Percentiles rank a stretch among this genome's conserved stretches.
Conservation (phyloP, 768 basidiomycete species). For the Russula foetens region DNA sequence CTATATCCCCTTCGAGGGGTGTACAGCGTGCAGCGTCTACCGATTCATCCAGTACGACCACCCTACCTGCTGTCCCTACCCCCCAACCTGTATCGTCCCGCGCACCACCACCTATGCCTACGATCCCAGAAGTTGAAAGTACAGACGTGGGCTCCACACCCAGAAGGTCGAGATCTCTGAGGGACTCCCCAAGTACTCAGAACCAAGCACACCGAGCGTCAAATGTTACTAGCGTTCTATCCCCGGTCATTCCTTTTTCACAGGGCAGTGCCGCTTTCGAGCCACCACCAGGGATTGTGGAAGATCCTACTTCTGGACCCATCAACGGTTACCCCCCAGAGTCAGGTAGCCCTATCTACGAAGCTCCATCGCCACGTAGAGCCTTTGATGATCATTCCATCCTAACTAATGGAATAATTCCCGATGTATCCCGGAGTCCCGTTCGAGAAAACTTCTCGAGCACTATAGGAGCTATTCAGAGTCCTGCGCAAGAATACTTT, state of each 20-base stretch:
- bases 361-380: neutral
- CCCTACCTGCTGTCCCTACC: slow-evolving; percentile 12
- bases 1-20: neutral
- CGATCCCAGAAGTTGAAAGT: slow-evolving; percentile 19
- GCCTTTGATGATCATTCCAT: neutral
- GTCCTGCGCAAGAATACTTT: neutral
- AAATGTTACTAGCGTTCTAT: neutral
- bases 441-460: neutral
- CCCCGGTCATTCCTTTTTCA: neutral
- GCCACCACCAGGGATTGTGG: slow-evolving; percentile 8
- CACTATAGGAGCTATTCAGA: neutral
- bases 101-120: slow-evolving; percentile 10
- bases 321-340: neutral
- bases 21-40: neutral
- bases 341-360: neutral
- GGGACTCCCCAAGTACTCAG: neutral
- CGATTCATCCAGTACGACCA: slow-evolving; percentile 16
- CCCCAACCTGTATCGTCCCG: neutral
- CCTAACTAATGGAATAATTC: neutral
- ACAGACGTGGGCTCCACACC: slow-evolving; percentile 9
- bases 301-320: neutral
- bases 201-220: neutral
- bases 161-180: neutral
- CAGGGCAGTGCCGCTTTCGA: neutral
- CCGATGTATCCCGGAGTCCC: neutral